Base-by-base conservation (phyloP, 2,329 filamentous ascomycete species). In the Ophiostoma himal-ulmi region DNA sequence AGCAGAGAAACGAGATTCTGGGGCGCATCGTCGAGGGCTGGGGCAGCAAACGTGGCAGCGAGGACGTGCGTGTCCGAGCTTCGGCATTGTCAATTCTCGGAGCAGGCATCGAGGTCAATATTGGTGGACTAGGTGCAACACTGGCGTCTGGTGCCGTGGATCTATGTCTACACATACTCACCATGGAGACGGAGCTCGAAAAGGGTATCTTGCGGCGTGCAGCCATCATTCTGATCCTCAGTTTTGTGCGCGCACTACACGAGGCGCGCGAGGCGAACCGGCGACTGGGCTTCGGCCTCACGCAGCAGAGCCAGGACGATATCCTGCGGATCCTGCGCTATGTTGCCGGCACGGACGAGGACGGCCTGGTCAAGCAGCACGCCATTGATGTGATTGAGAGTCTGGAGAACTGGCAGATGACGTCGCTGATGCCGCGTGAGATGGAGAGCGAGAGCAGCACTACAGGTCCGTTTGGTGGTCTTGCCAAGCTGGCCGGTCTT, bases 61-160 rank as follows among this genome's bases (percentile, higher is more conserved):
- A 93, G 77, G 90, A 93, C 75, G 81, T 92, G 14, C 84, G 91
- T 4, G 85, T 93, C 74, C 86, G 91, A 0, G 81, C 89, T 17
- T 92, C 90, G 30, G 88, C 90, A 4, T 77, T 93, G 7, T 90
- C 89, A 5, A 84, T 93, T 66, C 81, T 93, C 62, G 85, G 85
- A 0, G 79, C 80, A 1, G 82, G 83, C 0, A 78, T 92, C 36
- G 89, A 92, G 76, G 85, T 83, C 1, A 89, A 88, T 73, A 79
- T 89, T 4, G 78, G 80, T 1, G 87, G 86, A 0, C 78, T 89
- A 36, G 85, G 86, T 0, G 77, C 86, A 0, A 77, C 79, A 7
- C 75, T 88, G 20, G 82, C 86, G 14, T 84, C 85, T 11, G 82
- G 82, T 1, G 84, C 84, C 1, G 81, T 92, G 13, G 89, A 92